Evolutionary conservation across 2,329 filamentous ascomycete species (phyloP), one percentile per base, ranked within the genome.

Genomic region (Teratosphaeriaceae sp.): DNA sequence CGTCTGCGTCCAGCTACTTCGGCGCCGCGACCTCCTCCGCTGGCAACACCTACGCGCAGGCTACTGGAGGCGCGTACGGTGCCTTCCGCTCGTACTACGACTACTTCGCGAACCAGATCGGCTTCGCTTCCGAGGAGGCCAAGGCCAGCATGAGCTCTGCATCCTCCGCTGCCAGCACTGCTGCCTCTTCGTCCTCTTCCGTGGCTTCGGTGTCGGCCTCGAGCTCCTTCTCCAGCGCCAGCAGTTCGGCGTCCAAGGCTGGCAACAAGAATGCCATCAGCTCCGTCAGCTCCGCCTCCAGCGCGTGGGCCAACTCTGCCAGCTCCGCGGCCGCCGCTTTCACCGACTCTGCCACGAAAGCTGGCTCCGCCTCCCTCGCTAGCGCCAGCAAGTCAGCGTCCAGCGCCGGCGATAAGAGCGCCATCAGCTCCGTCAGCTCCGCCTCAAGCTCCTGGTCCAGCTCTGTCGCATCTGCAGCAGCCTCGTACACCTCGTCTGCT

Each of bases 11-110:
- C 42, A 59, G 60, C 40, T 65, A 62, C 35, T 65, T 63, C 44
- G 68, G 68, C 51, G 70, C 70, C 42, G 69, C 70, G 39, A 69
- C 69, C 26, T 65, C 67, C 50, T 66, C 61, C 45, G 87, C 84
- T 38, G 80, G 82, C 45, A 90, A 92, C 60, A 68, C 86, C 58
- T 90, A 78, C 56, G 80, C 85, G 42, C 77, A 81, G 62, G 87
- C 86, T 7, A 90, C 86, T 3, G 78, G 88, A 44, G 75, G 79
- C 56, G 82, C 53, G 16, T 63, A 62, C 52, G 50, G 50, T 40
- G 40, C 47, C 19, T 53, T 56, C 50, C 57, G 58, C 42, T 49
- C 59, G 48, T 64, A 60, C 57, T 64, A 63, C 60, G 62, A 71
- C 53, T 67, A 63, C 58, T 53, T 67, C 52, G 64, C 68, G 62